Base-by-base conservation (phyloP, 306 rosid species). In the Quercus engelmannii region DNA sequence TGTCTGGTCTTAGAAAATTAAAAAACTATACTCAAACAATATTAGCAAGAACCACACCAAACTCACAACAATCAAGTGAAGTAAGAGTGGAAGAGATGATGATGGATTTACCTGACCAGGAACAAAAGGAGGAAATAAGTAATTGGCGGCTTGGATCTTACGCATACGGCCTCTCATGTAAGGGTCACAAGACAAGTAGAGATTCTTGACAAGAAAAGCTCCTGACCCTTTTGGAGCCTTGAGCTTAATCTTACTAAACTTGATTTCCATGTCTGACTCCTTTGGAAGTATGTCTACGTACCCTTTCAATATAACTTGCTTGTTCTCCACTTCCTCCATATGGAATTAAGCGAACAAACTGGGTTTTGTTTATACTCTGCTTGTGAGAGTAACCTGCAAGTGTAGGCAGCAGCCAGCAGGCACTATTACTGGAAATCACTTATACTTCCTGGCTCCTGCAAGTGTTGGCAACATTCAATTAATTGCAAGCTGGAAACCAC, bases 131-230 rank as follows among this genome's bases (percentile, higher is more conserved):
- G 84, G 87, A 49, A 88, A 38, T 38, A 38, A 3, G n/a, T 83
- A 83, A 15, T 38, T 6, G 9, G 91, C 85, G 25, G 46, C 91
- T 62, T 31, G 78, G 26, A 72, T 81, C 65, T 88, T 78, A 15
- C 87, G 85, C 91, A 88, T 88, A 78, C 89, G 89, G 25, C 91
- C 89, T 41, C 89, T 79, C 89, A 85, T 83, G 49, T 78, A 88
- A 69, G 91, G 89, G 26, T 88, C 91, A 54, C 91, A 85, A 57
- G 91, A 88, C 67, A 88, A 87, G 78, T 83, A 88, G 43, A 85
- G 89, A 80, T 88, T 85, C 80, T 85, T 85, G 23, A 88, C 89
- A 5, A 85, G 78, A 51, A 87, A 18, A 26, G 52, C 73, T 46
- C 83, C 87, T 3, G 85, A 83, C 2, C 84, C 83, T 57, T 78